These are phyloP conservation scores for Ceratocystis albifundus DNA, from an alignment of 2,329 filamentous ascomycete genomes.

Conservation along the genomic window DNA sequence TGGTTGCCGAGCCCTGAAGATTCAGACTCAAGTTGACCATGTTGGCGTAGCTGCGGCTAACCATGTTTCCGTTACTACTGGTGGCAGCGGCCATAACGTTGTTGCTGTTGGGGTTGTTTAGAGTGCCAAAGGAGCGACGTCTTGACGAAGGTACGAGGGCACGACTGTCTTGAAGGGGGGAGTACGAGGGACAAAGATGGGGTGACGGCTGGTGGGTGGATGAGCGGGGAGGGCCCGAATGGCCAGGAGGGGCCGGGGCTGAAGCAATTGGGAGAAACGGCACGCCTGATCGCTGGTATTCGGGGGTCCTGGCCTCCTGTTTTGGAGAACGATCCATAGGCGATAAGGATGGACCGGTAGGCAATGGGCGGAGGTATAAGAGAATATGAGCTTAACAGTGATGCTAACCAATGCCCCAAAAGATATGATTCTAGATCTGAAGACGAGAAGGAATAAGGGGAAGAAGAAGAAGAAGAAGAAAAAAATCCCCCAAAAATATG, in stretches of 20 bases:
- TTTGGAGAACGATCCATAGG: constrained; percentile 18
- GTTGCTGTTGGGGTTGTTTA: background rate
- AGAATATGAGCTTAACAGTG: background rate
- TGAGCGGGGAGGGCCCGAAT: background rate
- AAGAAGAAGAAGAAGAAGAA: background rate
- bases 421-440: background rate
- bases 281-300: constrained; percentile 13
- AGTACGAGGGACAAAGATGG: constrained; percentile 4
- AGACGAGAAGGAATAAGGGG: background rate
- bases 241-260: constrained; percentile 3
- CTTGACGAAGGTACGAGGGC: background rate
- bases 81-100: constrained; percentile 5
- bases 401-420: background rate
- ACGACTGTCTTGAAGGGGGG: constrained; percentile 10
- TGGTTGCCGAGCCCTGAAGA: constrained; percentile 28
- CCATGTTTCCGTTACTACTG: constrained; percentile 1
- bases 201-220: constrained; percentile 6
- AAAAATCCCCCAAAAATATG: background rate
- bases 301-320: constrained; percentile 15
- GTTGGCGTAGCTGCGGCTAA: constrained; percentile 29
- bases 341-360: background rate
- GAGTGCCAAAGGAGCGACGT: background rate
- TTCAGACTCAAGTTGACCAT: constrained; percentile 31
- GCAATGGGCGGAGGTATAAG: background rate
- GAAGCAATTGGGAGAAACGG: constrained; percentile 1